These are phyloP conservation scores for Meyerozyma carpophila DNA, from an alignment of 1,139 yeast genomes.

Conservation along the genomic window DNA sequence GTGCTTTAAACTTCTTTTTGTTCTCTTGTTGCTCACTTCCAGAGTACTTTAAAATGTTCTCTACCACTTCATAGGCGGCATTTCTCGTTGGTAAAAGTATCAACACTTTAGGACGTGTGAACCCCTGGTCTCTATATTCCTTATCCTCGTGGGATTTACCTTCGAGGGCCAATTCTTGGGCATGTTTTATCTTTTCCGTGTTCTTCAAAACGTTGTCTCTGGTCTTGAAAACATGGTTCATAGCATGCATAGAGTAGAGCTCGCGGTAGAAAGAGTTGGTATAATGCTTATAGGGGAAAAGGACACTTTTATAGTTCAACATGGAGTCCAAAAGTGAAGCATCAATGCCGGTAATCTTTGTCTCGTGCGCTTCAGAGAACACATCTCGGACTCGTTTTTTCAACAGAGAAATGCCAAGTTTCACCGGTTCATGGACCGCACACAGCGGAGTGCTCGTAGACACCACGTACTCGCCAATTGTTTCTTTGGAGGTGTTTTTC, in stretches of 20 bases:
- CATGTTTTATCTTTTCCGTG: conserved; percentile 50
- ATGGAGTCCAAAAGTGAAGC: conserved; percentile 47
- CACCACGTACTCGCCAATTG: conserved; percentile 5
- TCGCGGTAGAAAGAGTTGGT: conserved; percentile 51
- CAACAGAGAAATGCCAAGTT: conserved; percentile 6
- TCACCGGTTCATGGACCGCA: not conserved
- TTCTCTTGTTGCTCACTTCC: conserved; percentile 78
- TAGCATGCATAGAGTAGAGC: conserved; percentile 62
- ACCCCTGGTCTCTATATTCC: conserved; percentile 88
- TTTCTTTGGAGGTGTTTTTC: conserved; percentile 16
- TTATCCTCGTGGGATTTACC: conserved; percentile 39
- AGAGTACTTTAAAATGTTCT: conserved; percentile 54
- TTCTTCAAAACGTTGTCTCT: conserved; percentile 77
- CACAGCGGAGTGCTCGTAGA: not conserved
- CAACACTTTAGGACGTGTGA: conserved; percentile 85
- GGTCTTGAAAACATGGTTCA: conserved; percentile 83
- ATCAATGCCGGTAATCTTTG: conserved; percentile 16
- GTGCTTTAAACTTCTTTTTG: conserved; percentile 64
- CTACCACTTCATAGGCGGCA: conserved; percentile 67
- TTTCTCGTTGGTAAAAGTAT: conserved; percentile 82
- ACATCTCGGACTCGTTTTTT: conserved; percentile 30
- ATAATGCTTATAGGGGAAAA: conserved; percentile 47
- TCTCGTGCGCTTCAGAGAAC: conserved; percentile 14
- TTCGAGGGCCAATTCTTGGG: conserved; percentile 37
- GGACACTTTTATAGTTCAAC: conserved; percentile 68